A percentile compares a stretch with the other conserved stretches of the same genome.
phyloP scores from a whole-genome alignment of 2,329 filamentous ascomycete genomes.

The Xylariaceae sp. region DNA sequence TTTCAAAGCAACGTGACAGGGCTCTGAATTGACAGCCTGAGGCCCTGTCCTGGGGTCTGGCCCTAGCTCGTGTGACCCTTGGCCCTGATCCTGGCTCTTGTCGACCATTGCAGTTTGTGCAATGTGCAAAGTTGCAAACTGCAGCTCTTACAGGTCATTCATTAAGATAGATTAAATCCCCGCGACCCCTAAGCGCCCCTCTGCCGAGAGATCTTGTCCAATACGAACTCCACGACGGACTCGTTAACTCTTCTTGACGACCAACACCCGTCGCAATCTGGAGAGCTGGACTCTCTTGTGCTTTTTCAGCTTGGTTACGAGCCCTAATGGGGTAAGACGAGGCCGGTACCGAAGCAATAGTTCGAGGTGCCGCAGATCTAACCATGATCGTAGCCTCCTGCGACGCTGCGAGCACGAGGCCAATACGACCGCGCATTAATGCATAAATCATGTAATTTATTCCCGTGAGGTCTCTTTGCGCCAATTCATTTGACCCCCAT shows the following conservation, averaged over 20 bases:
- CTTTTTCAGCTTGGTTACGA: neutral
- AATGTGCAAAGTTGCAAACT: no score
- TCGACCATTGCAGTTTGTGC: no score
- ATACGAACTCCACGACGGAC: neutral
- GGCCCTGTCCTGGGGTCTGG: neutral
- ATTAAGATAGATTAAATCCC: neutral
- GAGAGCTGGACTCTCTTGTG: neutral
- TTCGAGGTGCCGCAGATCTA: neutral
- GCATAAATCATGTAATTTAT: slow-evolving; percentile 1
- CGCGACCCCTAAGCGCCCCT: neutral
- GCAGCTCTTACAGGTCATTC: no score
- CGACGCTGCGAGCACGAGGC: neutral
- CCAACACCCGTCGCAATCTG: neutral
- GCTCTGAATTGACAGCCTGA: no score
- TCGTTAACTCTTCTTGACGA: neutral
- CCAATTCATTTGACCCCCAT: neutral
- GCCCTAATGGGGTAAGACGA: neutral
- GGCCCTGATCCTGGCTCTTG: no score
- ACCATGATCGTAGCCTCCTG: neutral
- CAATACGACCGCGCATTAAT: neutral
- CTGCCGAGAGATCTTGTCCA: neutral
- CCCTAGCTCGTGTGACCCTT: neutral
- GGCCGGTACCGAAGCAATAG: neutral
- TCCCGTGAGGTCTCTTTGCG: neutral
- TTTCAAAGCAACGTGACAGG: no score